These are phyloP conservation scores for Paragyromitra xinjiangensis DNA, from an alignment of 495 filamentous ascomycete species.

Conservation along the genomic window DNA sequence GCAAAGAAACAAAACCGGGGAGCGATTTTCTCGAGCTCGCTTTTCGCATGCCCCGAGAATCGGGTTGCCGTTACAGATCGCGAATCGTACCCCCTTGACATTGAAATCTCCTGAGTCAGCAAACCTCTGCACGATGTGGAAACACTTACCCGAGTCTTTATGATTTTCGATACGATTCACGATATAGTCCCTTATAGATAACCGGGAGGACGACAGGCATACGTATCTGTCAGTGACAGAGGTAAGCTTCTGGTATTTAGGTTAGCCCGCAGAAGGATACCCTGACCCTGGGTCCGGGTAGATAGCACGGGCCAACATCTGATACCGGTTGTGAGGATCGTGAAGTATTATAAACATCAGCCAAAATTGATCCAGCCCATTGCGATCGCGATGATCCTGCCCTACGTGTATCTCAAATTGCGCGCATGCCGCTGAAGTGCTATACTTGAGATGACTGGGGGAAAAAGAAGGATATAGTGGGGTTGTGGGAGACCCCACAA, in stretches of 20 bases:
- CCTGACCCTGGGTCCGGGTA: slow-evolving; percentile 41
- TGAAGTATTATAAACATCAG: slow-evolving; percentile 49
- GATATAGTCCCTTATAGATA: slow-evolving; percentile 25
- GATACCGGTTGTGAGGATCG: slow-evolving; percentile 39
- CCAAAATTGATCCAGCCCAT: slow-evolving; percentile 34
- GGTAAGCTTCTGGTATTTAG: slow-evolving; percentile 9
- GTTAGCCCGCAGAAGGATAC: slow-evolving; percentile 30
- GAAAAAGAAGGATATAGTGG: slow-evolving; percentile 17
- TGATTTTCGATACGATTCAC: slow-evolving; percentile 21
- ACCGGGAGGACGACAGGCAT: slow-evolving; percentile 11
- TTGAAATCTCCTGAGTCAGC: slow-evolving; percentile 23
- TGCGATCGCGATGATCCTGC: slow-evolving; percentile 50
- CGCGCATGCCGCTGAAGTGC: slow-evolving; percentile 26
- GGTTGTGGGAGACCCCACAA: slow-evolving; percentile 32
- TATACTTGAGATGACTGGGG: slow-evolving; percentile 43
- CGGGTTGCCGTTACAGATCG: slow-evolving; percentile 40
- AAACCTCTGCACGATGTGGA: not conserved
- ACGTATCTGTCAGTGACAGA: slow-evolving; percentile 30
- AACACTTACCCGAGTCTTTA: slow-evolving; percentile 19
- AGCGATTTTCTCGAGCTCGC: not conserved
- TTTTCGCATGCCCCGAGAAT: slow-evolving; percentile 22
- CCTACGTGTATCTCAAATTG: slow-evolving; percentile 43
- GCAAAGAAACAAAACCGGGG: slow-evolving; percentile 48
- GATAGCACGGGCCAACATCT: slow-evolving; percentile 48
- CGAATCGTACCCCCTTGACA: slow-evolving; percentile 32